These are phyloP conservation scores for Clohesyomyces aquaticus DNA, from an alignment of 495 filamentous ascomycete species.

Conservation along the genomic window DNA sequence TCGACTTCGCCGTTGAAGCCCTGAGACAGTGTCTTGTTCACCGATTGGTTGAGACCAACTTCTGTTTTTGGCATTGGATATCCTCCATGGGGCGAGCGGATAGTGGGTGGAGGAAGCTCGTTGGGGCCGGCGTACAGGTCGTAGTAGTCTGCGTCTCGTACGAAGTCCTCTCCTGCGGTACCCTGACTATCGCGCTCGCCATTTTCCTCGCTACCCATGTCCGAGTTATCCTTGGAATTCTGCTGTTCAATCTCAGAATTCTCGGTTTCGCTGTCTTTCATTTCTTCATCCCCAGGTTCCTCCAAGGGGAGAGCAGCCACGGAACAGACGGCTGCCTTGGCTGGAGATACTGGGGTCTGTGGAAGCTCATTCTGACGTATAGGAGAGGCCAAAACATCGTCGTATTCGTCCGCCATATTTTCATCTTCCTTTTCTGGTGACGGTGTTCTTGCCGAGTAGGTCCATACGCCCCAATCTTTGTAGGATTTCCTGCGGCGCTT, in stretches of 20 bases:
- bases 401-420: constrained; percentile 38
- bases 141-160: constrained; percentile 31
- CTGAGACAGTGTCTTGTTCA: neutral
- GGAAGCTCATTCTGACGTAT: constrained; percentile 10
- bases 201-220: neutral
- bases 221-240: neutral
- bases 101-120: constrained; percentile 11
- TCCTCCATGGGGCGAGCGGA: constrained; percentile 10
- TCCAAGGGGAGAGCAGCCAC: constrained; percentile 7
- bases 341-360: constrained; percentile 13
- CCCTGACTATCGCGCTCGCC: neutral
- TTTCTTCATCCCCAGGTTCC: neutral
- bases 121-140: constrained; percentile 34
- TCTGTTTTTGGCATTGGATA: constrained; percentile 35
- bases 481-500: constrained; percentile 74
- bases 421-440: constrained; percentile 62
- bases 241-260: neutral
- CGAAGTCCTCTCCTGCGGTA: constrained; percentile 8
- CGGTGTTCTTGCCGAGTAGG: constrained; percentile 66
- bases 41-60: neutral
- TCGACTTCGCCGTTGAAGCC: too few species aligned
- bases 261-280: neutral
- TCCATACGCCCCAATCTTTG: constrained; percentile 68
- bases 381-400: constrained; percentile 22
- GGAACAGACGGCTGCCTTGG: neutral